Percentiles rank a stretch among this genome's conserved stretches.
phyloP scores from a whole-genome alignment of 805 yeast species.

The Kuraishia piskuri region DNA sequence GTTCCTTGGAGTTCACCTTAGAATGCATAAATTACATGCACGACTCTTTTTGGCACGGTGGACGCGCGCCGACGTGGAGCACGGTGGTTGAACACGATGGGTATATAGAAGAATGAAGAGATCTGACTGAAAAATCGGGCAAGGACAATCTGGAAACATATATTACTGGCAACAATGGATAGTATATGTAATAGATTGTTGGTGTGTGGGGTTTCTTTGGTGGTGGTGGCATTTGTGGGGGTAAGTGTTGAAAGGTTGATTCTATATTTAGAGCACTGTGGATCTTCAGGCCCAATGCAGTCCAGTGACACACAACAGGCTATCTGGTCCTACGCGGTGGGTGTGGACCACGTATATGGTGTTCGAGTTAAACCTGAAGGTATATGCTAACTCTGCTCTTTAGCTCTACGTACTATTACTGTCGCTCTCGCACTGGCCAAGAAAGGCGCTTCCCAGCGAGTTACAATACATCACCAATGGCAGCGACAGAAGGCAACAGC shows the following conservation, averaged over 20 bases:
- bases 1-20: no score
- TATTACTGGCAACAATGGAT: not conserved
- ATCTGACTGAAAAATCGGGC: not conserved
- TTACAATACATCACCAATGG: slow-evolving; percentile 41
- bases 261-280: not conserved
- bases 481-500: slow-evolving; percentile 16
- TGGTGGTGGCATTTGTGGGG: not conserved
- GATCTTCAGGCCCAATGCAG: not conserved
- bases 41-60: not conserved
- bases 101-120: not conserved
- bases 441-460: slow-evolving; percentile 47
- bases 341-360: no score
- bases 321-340: no score
- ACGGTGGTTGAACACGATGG: not conserved
- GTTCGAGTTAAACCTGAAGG: no score
- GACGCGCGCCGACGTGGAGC: not conserved
- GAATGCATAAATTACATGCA: no score
- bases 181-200: not conserved
- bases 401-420: not conserved
- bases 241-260: not conserved
- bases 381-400: not conserved
- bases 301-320: not conserved
- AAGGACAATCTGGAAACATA: no score
- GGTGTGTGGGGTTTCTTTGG: not conserved
- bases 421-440: slow-evolving; percentile 54